Conservation (phyloP, 2,329 filamentous ascomycete genomes). For the Chrysosporium keratinophilum region DNA sequence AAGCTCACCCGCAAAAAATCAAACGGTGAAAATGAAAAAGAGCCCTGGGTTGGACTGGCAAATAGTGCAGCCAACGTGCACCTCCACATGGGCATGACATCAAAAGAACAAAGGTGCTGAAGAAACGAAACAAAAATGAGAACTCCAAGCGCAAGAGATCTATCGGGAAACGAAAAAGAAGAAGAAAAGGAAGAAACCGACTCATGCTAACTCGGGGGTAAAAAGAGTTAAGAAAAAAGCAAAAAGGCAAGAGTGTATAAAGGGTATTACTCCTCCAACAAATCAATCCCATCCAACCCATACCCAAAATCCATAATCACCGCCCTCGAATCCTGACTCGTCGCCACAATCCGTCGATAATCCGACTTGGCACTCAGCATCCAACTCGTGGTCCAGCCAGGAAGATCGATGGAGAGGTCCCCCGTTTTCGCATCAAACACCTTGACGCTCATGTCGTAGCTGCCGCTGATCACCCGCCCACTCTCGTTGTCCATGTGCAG, state of each 20-base stretch:
- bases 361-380: conserved; percentile 93
- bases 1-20: too few species aligned
- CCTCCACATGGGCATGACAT: too few species aligned
- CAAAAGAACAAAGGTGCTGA: too few species aligned
- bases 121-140: too few species aligned
- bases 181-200: too few species aligned
- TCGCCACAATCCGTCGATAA: conserved; percentile 86
- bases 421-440: conserved; percentile 83
- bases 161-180: too few species aligned
- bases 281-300: conserved; percentile 38
- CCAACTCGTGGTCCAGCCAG: conserved; percentile 95
- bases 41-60: too few species aligned
- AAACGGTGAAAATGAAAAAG: too few species aligned
- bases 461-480: conserved; percentile 77
- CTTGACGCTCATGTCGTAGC: conserved; percentile 91
- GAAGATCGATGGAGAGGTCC: conserved; percentile 67
- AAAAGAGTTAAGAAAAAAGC: too few species aligned
- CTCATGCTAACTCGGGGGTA: too few species aligned
- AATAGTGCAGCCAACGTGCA: too few species aligned
- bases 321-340: conserved; percentile 85
- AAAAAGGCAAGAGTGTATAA: not conserved
- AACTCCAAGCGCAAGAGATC: too few species aligned
- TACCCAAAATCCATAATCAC: conserved; percentile 87
- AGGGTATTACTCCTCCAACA: conserved; percentile 35
- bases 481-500: conserved; percentile 83